Percentiles rank a stretch among this genome's conserved stretches.
phyloP scores from a whole-genome alignment of 1,139 yeast species.

The Blastobotrys buckinghamii region DNA sequence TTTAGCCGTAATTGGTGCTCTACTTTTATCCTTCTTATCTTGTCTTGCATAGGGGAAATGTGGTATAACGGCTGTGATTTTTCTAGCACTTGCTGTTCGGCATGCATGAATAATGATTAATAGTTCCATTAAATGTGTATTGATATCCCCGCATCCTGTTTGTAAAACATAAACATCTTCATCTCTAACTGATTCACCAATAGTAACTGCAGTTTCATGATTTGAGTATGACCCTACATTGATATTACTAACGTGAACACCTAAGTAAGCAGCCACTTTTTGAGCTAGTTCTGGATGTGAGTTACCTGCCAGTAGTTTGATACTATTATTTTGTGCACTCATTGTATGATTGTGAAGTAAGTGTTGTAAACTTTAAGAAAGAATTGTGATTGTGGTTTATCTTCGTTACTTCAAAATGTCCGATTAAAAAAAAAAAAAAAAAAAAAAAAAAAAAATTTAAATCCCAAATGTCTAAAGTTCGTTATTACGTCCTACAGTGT shows the following conservation, averaged over 20 bases:
- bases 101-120: slow-evolving; percentile 92
- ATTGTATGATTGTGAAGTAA: background rate
- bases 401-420: no score
- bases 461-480: no score
- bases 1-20: slow-evolving; percentile 97
- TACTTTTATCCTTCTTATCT: slow-evolving; percentile 90
- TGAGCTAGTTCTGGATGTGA: slow-evolving; percentile 87
- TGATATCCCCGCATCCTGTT: slow-evolving; percentile 83
- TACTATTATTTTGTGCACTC: slow-evolving; percentile 41
- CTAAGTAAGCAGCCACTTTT: slow-evolving; percentile 55
- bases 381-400: no score
- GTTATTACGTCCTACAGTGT: no score
- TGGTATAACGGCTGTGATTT: slow-evolving; percentile 92
- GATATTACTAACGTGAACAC: slow-evolving; percentile 36
- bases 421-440: background rate
- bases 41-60: slow-evolving; percentile 98
- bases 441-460: no score
- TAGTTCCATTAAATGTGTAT: slow-evolving; percentile 81
- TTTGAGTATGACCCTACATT: slow-evolving; percentile 43
- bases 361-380: background rate
- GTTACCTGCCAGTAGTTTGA: slow-evolving; percentile 81
- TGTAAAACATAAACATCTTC: slow-evolving; percentile 87
- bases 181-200: slow-evolving; percentile 94
- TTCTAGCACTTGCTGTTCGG: slow-evolving; percentile 87
- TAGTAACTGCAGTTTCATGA: slow-evolving; percentile 84